Evolutionary conservation across 345 rosid species (phyloP).

Genomic region (Turnera subulata): DNA sequence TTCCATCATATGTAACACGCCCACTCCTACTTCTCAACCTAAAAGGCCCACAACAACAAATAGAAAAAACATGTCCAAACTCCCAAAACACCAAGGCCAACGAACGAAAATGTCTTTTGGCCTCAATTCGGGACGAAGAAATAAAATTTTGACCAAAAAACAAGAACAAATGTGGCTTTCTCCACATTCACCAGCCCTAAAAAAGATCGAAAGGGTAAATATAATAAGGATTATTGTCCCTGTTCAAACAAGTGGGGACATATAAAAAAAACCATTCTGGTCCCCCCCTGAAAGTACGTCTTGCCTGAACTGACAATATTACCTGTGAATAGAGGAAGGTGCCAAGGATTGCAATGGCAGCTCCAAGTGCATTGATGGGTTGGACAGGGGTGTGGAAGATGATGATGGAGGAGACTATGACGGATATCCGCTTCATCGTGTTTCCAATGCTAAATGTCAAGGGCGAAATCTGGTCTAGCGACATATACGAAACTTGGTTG

Average conservation of each 20-base stretch:
- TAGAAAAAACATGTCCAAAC: too few species aligned
- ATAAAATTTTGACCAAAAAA: too few species aligned
- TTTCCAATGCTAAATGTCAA: slow-evolving; percentile 95
- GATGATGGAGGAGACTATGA: slow-evolving; percentile 93
- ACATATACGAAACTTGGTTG: slow-evolving; percentile 98
- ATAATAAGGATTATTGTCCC: slow-evolving; percentile 18
- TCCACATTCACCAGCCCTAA: not conserved
- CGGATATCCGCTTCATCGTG: slow-evolving; percentile 97
- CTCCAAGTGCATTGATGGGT: slow-evolving; percentile 90
- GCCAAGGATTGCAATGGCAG: slow-evolving; percentile 93
- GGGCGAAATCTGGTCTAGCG: slow-evolving; percentile 91
- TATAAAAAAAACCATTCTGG: slow-evolving; percentile 3
- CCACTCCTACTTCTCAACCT: too few species aligned
- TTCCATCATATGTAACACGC: too few species aligned
- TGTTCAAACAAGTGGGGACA: slow-evolving; percentile 17
- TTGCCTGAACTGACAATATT: not conserved
- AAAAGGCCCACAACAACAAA: too few species aligned
- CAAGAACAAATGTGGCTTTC: too few species aligned
- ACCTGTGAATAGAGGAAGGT: slow-evolving; percentile 99
- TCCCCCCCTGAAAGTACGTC: slow-evolving; percentile 2
- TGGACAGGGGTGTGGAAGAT: slow-evolving; percentile 96
- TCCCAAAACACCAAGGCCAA: too few species aligned
- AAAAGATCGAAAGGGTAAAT: slow-evolving; percentile 13
- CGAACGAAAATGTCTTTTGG: too few species aligned
- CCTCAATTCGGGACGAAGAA: too few species aligned